Base-by-base conservation (phyloP, 192 early-diverging fungal genomes). In the Tieghemiomyces parasiticus region DNA sequence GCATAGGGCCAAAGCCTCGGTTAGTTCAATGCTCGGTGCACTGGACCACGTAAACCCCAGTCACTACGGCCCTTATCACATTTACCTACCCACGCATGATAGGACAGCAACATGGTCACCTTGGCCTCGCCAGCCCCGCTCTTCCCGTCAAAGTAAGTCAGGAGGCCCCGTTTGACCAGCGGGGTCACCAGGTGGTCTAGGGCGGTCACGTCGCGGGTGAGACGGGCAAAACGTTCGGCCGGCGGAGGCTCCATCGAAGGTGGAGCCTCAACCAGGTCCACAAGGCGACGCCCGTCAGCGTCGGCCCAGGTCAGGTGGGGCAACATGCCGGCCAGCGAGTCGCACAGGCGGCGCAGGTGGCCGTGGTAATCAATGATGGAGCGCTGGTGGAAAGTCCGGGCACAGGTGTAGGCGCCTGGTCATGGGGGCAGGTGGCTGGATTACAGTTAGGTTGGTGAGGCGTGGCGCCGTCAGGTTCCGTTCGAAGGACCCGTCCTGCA, bases 321-420 rank as follows among this genome's bases (percentile, higher is more conserved):
- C 38, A 42, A 42, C 42, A 85, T 79, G 46, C 70, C 58, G 20
- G 60, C 55, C 6, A 84, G 53, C 2, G 83, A 86, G 35, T 64
- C 65, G 26, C 60, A 60, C 4, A 82, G 63, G 3, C 83, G 74
- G 0, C 67, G 47, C 1, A 76, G 61, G 51, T 86, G 84, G 13
- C 59, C 62, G 10, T 67, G 59, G 10, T 85, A 70, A 44, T 85
- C 80, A 35, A 84, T 65, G 59, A 86, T 72, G 2, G 72, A 71
- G 9, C 60, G 48, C 22, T 65, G 59, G 6, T 74, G 52, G 28
- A 84, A 63, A 2, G 83, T 86, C 24, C 84, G 74, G 62, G 76
- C 79, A 2, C 72, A 73, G 1, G 84, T 86, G 61, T 86, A 86
- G 1, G 83, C 73, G 9, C 79, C 83, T 74, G 35, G 16, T 42